These are phyloP conservation scores for Zangia roseola DNA, from an alignment of 768 basidiomycete genomes.

Conservation along the genomic window DNA sequence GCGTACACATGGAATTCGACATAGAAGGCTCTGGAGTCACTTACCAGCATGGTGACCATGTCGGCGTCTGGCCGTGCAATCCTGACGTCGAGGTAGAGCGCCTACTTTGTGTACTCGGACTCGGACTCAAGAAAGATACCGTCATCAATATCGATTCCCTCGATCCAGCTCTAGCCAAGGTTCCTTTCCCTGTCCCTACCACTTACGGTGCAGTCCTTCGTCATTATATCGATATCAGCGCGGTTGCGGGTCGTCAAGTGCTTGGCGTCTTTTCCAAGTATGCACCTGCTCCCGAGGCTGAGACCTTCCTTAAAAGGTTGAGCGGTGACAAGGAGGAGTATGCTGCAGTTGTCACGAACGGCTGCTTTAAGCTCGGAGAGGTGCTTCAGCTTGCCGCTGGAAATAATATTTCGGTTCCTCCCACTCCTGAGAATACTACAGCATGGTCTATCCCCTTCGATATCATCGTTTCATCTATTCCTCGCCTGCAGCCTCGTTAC, in stretches of 20 bases:
- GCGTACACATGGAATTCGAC: slow-evolving; percentile 91
- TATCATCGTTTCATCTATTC: slow-evolving; percentile 89
- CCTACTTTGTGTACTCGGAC: slow-evolving; percentile 81
- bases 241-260: slow-evolving; percentile 91
- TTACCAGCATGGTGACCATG: slow-evolving; percentile 99
- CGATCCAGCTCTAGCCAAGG: slow-evolving; percentile 96
- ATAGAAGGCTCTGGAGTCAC: slow-evolving; percentile 94
- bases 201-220: slow-evolving; percentile 92
- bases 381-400: slow-evolving; percentile 89
- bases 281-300: slow-evolving; percentile 79
- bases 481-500: slow-evolving; percentile 94
- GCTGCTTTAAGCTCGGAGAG: slow-evolving; percentile 91
- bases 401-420: slow-evolving; percentile 57
- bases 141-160: slow-evolving; percentile 95
- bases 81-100: slow-evolving; percentile 90
- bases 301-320: slow-evolving; percentile 67
- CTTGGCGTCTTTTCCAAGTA: slow-evolving; percentile 85
- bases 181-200: slow-evolving; percentile 97
- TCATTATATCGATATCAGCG: slow-evolving; percentile 96
- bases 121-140: slow-evolving; percentile 75
- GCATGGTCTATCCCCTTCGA: slow-evolving; percentile 95
- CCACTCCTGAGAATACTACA: slow-evolving; percentile 75
- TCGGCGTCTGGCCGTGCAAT: slow-evolving; percentile 97
- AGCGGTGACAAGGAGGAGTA: slow-evolving; percentile 90
- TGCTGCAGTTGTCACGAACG: slow-evolving; percentile 67